These are phyloP conservation scores for Trichocomaceae sp. DNA, from an alignment of 2,329 filamentous ascomycete species.

Conservation along the genomic window DNA sequence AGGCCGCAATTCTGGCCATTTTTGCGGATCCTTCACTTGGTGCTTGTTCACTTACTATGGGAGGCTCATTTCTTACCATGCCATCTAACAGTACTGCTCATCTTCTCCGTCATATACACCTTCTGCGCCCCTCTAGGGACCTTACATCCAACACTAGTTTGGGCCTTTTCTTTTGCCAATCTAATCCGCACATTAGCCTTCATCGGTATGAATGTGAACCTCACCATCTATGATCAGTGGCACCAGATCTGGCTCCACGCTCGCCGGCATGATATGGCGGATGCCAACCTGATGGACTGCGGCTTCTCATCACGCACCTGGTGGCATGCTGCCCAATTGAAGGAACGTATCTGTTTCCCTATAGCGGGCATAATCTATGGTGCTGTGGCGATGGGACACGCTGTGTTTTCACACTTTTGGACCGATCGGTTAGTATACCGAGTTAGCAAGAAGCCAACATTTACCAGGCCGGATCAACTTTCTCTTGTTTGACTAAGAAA, in stretches of 20 bases:
- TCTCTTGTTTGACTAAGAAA: not conserved
- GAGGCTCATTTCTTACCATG: constrained; percentile 65
- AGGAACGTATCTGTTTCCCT: constrained; percentile 60
- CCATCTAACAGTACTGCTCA: constrained; percentile 58
- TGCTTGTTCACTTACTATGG: constrained; percentile 59
- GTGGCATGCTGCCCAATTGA: constrained; percentile 51
- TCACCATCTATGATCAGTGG: constrained; percentile 62
- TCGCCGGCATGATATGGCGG: constrained; percentile 60
- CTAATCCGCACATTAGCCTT: constrained; percentile 56
- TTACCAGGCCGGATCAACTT: constrained; percentile 10
- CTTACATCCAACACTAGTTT: constrained; percentile 49
- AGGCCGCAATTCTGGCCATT: not conserved
- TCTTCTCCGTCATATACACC: constrained; percentile 56
- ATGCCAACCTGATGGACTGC: constrained; percentile 56
- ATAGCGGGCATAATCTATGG: constrained; percentile 62
- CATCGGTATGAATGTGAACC: constrained; percentile 55
- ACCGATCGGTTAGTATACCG: constrained; percentile 62
- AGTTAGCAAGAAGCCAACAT: constrained; percentile 60
- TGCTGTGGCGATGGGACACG: constrained; percentile 61
- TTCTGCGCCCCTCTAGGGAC: constrained; percentile 45
- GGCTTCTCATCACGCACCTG: constrained; percentile 55
- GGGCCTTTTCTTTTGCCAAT: constrained; percentile 56
- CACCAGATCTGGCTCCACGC: constrained; percentile 55
- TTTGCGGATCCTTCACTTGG: constrained; percentile 33
- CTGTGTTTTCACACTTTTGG: constrained; percentile 63